These are phyloP conservation scores for Solanum aculeatissimum DNA, from an alignment of 305 asterid species.

Conservation along the genomic window DNA sequence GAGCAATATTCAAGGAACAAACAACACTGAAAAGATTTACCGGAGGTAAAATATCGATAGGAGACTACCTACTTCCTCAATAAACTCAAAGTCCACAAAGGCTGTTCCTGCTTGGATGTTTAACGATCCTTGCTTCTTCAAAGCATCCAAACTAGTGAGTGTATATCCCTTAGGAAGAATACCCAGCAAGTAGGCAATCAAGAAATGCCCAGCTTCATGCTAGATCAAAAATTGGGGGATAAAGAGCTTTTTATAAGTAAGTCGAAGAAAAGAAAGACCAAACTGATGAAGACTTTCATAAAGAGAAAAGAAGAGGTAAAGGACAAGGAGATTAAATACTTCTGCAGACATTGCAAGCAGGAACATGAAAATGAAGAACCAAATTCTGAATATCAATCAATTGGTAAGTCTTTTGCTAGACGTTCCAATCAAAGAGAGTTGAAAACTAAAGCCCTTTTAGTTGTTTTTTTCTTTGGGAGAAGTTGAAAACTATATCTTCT, in stretches of 20 bases:
- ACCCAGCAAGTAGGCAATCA: constrained; percentile 86
- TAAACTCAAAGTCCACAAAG: constrained; percentile 85
- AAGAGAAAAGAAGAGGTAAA: neutral
- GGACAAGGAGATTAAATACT: neutral
- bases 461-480: neutral
- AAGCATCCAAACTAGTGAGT: constrained; percentile 76
- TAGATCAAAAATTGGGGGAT: constrained; percentile 12
- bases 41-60: neutral
- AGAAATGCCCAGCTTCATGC: constrained; percentile 98
- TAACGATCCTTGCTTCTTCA: constrained; percentile 77
- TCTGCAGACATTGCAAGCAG: neutral
- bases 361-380: neutral
- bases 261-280: neutral
- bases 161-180: constrained; percentile 74
- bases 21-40: neutral
- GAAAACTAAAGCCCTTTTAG: neutral
- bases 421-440: neutral
- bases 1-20: neutral
- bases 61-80: constrained; percentile 69
- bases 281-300: neutral
- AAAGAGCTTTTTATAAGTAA: constrained; percentile 7
- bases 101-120: constrained; percentile 96
- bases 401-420: neutral
- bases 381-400: neutral
- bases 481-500: neutral